phyloP scores from a whole-genome alignment of 495 filamentous ascomycete species.

The Pseudomonodictys pantanalensis region DNA sequence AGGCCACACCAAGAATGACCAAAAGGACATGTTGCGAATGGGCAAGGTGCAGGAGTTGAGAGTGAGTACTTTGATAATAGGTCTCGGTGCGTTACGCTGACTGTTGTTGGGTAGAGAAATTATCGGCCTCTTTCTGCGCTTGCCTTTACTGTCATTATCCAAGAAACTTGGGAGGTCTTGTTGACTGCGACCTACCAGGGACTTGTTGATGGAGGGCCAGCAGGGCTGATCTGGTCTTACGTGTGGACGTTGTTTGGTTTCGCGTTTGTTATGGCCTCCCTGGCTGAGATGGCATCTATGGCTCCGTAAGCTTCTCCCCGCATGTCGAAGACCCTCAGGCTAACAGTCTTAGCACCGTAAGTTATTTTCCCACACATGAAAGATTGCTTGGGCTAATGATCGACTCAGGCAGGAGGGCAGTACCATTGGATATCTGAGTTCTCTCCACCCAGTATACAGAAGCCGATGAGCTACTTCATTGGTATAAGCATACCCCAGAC shows the following conservation, averaged over 20 bases:
- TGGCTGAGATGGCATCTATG: slow-evolving; percentile 40
- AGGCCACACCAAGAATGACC: slow-evolving; percentile 20
- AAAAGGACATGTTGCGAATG: slow-evolving; percentile 26
- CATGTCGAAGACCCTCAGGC: not conserved
- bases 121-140: slow-evolving; percentile 31
- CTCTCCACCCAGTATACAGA: slow-evolving; percentile 33
- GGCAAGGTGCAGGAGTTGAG: slow-evolving; percentile 31
- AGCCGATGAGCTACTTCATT: slow-evolving; percentile 37
- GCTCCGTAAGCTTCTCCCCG: slow-evolving; percentile 1
- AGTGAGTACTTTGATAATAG: not conserved
- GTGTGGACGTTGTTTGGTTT: slow-evolving; percentile 26
- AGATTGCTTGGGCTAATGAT: too few relatives aligned
- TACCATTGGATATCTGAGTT: slow-evolving; percentile 43
- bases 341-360: not conserved
- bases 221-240: slow-evolving; percentile 32
- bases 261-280: slow-evolving; percentile 8
- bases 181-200: slow-evolving; percentile 27
- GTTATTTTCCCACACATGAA: not conserved
- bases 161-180: slow-evolving; percentile 31
- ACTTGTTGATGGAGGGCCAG: slow-evolving; percentile 39
- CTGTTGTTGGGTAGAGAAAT: slow-evolving; percentile 14
- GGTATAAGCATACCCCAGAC: not conserved
- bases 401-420: slow-evolving; percentile 38
- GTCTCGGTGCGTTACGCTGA: not conserved
- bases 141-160: slow-evolving; percentile 31